Conservation (phyloP, 495 filamentous ascomycete species). For the Sordaria brevicollis region DNA sequence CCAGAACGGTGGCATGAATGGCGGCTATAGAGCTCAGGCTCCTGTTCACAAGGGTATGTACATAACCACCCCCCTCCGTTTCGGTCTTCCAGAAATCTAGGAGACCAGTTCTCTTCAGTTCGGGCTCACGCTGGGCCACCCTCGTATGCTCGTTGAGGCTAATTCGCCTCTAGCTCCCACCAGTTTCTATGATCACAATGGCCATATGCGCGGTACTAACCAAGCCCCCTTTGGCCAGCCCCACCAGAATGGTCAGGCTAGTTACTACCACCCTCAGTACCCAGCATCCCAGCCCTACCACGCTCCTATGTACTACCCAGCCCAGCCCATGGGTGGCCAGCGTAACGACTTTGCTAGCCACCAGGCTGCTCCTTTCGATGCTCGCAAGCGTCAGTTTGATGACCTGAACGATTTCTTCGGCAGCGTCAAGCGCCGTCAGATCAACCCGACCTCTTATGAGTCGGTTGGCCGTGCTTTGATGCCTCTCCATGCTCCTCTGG, state of each 20-base stretch:
- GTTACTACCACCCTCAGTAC: conserved; percentile 48
- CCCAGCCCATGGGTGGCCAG: conserved; percentile 41
- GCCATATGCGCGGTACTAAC: conserved; percentile 45
- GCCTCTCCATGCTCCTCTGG: conserved; percentile 55
- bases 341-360: conserved; percentile 39
- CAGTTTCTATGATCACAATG: conserved; percentile 49
- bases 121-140: background rate
- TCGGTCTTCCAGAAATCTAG: background rate
- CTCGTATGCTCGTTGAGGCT: conserved; percentile 22
- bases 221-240: conserved; percentile 41
- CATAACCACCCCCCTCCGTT: background rate
- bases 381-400: conserved; percentile 73
- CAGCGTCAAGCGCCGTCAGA: conserved; percentile 76
- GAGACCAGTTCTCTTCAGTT: background rate
- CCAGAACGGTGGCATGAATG: conserved; percentile 52
- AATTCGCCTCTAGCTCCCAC: conserved; percentile 40
- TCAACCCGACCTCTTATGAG: conserved; percentile 74
- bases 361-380: conserved; percentile 46
- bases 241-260: conserved; percentile 35
- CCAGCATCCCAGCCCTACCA: conserved; percentile 45
- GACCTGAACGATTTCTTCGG: conserved; percentile 90
- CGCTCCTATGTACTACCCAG: conserved; percentile 52
- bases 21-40: conserved; percentile 36
- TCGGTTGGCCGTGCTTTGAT: conserved; percentile 73
- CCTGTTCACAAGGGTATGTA: conserved; percentile 45